Evolutionary conservation across 345 rosid species (phyloP), one percentile per base, ranked within the genome.

Genomic region (Lepidium sativum): DNA sequence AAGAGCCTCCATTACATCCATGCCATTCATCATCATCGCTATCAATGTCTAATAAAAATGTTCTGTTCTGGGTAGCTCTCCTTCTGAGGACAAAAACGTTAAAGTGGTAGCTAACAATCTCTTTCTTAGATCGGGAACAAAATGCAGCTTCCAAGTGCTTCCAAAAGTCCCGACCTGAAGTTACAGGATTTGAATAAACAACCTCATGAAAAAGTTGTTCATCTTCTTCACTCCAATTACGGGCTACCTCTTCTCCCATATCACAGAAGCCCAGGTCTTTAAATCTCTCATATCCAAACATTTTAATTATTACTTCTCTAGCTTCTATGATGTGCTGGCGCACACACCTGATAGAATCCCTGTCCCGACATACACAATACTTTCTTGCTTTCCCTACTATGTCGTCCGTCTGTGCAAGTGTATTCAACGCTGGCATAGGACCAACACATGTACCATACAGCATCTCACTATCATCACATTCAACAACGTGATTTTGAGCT

Each of bases 11-110:
- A 40, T 71, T 57, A 43, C 67, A 60, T 31, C 54, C 78, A 55
- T 79, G 89, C 89, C 91, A 86, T 65, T 86, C 91, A 55, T 89
- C 96, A 54, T 89, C 85, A 76, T 89, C 97, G 25, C 97, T 89
- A 62, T 89, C 97, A 17, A 80, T 63, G 60, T 82, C 80, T 68
- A 66, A 38, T 0, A 79, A 70, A 44, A 73, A 68, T 37, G 68
- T 75, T 48, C 89, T 78, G 73, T 89, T 89, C 80, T 89, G 96
- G 29, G 65, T 67, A 60, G 86, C 88, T 40, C 94, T 82, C 60
- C 77, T 67, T 52, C 68, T 72, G 33, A 89, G 80, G 70, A 83
- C 70, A 56, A 84, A 89, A 9, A 86, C 89, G 56, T 86, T 89
- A 38, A 80, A 89, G 74, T 89, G 86, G 70, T 84, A 89, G 78